Percentiles rank a stretch among this genome's conserved stretches.
Evolutionary conservation across 139 green algal species (phyloP).

Genomic region (Astrephomene gubernaculifera): DNA sequence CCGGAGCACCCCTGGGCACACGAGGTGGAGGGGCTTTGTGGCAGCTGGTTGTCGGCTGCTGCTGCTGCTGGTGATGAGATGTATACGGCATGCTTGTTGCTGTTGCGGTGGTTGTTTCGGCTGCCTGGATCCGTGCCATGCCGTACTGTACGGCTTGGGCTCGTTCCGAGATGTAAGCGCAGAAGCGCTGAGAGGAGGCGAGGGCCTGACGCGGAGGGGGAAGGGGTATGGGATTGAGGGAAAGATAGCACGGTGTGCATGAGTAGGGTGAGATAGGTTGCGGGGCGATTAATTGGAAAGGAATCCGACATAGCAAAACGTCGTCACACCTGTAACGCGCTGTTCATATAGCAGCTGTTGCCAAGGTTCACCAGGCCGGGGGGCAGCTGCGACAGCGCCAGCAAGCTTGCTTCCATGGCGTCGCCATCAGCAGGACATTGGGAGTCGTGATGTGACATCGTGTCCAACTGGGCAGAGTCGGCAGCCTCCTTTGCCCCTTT

Average conservation of each 20-base stretch:
- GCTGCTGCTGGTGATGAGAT: too few relatives aligned
- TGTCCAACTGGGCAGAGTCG: too few relatives aligned
- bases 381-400: background rate
- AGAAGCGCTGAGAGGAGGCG: conserved; percentile 3
- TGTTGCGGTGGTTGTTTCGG: background rate
- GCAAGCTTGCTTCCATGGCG: background rate
- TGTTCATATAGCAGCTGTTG: conserved; percentile 40
- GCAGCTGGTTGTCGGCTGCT: too few relatives aligned
- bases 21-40: background rate
- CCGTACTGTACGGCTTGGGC: background rate
- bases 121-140: background rate
- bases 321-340: conserved; percentile 20
- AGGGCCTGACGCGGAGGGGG: background rate
- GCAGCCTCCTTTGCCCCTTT: too few relatives aligned
- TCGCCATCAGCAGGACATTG: too few relatives aligned
- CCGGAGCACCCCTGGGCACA: too few relatives aligned
- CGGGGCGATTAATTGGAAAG: too few relatives aligned
- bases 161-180: background rate
- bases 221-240: background rate
- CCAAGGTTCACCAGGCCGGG: conserved; percentile 26
- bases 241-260: too few relatives aligned
- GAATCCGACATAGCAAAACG: too few relatives aligned
- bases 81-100: too few relatives aligned
- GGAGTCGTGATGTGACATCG: too few relatives aligned
- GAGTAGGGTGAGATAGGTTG: too few relatives aligned